These are phyloP conservation scores for Trametes meyenii DNA, from an alignment of 768 basidiomycete species.

Conservation along the genomic window DNA sequence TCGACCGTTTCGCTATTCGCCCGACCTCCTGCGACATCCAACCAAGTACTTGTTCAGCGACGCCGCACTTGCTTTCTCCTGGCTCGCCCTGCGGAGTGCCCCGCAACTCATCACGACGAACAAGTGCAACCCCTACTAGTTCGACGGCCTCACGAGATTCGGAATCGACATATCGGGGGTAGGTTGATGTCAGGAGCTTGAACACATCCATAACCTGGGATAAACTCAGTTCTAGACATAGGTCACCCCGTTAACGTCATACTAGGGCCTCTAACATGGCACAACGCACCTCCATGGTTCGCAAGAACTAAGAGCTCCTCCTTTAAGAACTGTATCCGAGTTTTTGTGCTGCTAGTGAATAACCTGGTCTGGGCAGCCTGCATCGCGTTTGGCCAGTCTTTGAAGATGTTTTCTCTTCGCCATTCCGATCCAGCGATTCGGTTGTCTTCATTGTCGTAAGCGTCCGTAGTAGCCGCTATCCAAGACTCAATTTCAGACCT, in stretches of 20 bases:
- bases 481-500: constrained; percentile 66
- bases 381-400: constrained; percentile 58
- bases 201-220: constrained; percentile 72
- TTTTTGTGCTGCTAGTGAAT: constrained; percentile 55
- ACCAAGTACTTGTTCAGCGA: constrained; percentile 70
- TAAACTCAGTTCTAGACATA: constrained; percentile 55
- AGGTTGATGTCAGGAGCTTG: constrained; percentile 70
- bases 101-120: constrained; percentile 62
- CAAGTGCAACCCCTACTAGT: constrained; percentile 61
- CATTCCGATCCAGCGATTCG: constrained; percentile 39
- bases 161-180: constrained; percentile 77
- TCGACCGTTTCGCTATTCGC: constrained; percentile 56
- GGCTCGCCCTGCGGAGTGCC: constrained; percentile 42
- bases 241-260: neutral
- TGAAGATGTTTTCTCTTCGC: constrained; percentile 55
- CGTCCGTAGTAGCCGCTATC: constrained; percentile 51
- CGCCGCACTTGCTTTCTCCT: constrained; percentile 54
- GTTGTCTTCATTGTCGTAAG: constrained; percentile 37
- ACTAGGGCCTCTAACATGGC: neutral
- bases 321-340: constrained; percentile 58
- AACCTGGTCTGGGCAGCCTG: constrained; percentile 54
- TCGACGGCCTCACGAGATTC: constrained; percentile 75
- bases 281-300: constrained; percentile 52
- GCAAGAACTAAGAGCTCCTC: constrained; percentile 63
- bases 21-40: constrained; percentile 76